A percentile compares a stretch with the other conserved stretches of the same genome.
phyloP scores from a whole-genome alignment of 1,284 basidiomycete genomes.

The Retiboletus flavoniger region DNA sequence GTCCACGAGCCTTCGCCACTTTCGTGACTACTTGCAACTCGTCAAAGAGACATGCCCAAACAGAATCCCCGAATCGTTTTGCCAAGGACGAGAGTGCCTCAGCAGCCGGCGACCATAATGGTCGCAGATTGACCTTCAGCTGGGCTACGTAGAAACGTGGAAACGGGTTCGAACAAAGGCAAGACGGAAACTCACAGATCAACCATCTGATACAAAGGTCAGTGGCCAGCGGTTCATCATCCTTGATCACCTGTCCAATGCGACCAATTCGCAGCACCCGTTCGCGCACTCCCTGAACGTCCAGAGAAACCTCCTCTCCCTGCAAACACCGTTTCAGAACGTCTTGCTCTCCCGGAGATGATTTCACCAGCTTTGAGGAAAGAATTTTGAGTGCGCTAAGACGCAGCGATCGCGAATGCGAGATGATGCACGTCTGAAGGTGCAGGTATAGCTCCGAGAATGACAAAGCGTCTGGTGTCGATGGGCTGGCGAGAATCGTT shows the following conservation, averaged over 20 bases:
- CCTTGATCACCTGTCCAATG: slow-evolving; percentile 53
- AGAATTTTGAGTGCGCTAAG: slow-evolving; percentile 58
- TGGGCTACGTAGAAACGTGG: slow-evolving; percentile 55
- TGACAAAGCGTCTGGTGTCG: slow-evolving; percentile 27
- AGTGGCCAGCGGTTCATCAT: slow-evolving; percentile 51
- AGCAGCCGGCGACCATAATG: slow-evolving; percentile 83
- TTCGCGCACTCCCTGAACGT: slow-evolving; percentile 79
- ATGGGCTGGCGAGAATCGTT: slow-evolving; percentile 11
- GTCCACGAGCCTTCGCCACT: not conserved
- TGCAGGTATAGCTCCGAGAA: slow-evolving; percentile 49
- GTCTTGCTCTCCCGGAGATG: slow-evolving; percentile 48
- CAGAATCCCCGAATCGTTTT: slow-evolving; percentile 58
- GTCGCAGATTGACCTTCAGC: slow-evolving; percentile 87
- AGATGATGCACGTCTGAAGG: slow-evolving; percentile 50
- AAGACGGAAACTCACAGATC: slow-evolving; percentile 44
- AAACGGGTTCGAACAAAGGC: not conserved
- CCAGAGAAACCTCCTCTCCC: slow-evolving; percentile 72
- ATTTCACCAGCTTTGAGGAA: slow-evolving; percentile 41
- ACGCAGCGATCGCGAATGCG: slow-evolving; percentile 58
- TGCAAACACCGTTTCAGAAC: slow-evolving; percentile 65
- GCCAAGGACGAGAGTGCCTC: slow-evolving; percentile 63
- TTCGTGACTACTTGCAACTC: slow-evolving; percentile 48
- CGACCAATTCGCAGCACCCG: slow-evolving; percentile 72
- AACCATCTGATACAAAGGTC: slow-evolving; percentile 65
- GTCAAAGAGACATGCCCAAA: slow-evolving; percentile 72